Percentiles rank a stretch among this genome's conserved stretches.
These are phyloP conservation scores for Podila clonocystis DNA, from an alignment of 192 early-diverging fungal species.

Conservation along the genomic window DNA sequence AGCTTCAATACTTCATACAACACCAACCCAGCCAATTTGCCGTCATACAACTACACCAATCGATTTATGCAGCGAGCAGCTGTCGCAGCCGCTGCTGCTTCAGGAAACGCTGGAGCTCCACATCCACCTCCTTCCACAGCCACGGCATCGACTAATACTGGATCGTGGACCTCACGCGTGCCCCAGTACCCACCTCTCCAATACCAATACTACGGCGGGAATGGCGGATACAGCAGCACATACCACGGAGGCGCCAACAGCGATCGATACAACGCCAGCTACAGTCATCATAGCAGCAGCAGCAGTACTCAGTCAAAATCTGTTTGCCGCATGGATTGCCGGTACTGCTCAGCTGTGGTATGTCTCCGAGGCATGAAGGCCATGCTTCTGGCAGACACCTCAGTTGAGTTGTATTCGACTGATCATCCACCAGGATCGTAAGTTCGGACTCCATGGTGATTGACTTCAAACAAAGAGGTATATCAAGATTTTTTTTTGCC, in stretches of 20 bases:
- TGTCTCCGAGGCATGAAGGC: constrained; percentile 82
- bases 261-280: constrained; percentile 17
- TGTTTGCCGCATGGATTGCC: constrained; percentile 73
- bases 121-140: neutral
- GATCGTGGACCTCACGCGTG: constrained; percentile 5
- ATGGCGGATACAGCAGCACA: constrained; percentile 8
- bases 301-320: constrained; percentile 58
- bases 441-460: constrained; percentile 29
- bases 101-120: neutral
- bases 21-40: constrained; percentile 10
- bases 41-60: constrained; percentile 15
- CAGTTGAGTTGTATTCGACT: constrained; percentile 79
- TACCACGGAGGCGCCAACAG: constrained; percentile 15
- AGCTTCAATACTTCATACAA: constrained; percentile 26
- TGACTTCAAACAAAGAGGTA: neutral
- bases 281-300: constrained; percentile 16
- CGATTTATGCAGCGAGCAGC: constrained; percentile 3
- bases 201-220: constrained; percentile 12
- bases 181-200: constrained; percentile 27
- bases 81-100: neutral
- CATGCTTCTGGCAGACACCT: constrained; percentile 72
- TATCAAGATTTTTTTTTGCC: neutral
- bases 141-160: neutral
- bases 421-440: constrained; percentile 77
- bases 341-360: constrained; percentile 69